Base-by-base conservation (phyloP, 2,329 filamentous ascomycete genomes). In the Colletotrichum zoysiae region DNA sequence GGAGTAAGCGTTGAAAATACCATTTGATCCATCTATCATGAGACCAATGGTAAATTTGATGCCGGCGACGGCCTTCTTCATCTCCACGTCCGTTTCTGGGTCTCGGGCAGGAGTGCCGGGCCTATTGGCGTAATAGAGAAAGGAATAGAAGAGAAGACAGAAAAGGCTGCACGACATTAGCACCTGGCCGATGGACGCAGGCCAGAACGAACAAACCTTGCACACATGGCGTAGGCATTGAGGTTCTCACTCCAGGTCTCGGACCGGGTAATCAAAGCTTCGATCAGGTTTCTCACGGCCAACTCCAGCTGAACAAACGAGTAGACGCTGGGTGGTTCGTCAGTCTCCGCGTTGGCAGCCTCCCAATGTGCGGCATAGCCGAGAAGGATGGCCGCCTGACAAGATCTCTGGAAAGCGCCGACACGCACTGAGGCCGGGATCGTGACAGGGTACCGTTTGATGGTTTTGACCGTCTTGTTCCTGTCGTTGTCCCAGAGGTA, bases 31-130 rank as follows among this genome's bases (percentile, higher is more conserved):
- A 64, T 81, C 80, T 65, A 78, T 77, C 48, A 81, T 78, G 60
- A 81, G 79, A 57, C 80, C 78, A 46, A 81, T 78, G 65, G 80
- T 79, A 67, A 81, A 81, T 74, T 81, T 81, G 66, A 81, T 76
- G 65, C 80, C 80, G 18, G 80, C 79, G 20, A 81, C 78, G 72
- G 79, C 79, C 67, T 81, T 81, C 46, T 76, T 76, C 44, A 78
- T 76, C 35, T 79, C 78, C 48, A 81, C 76, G 71, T 80, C 75
- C 30, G 69, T 71, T 53, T 71, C 69, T 12, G 69, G 69, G 26
- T 73, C 60, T 26, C 50, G 67, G 26, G 67, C 59, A 38, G 77
- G 73, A 4, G 75, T 69, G 40, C 68, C 67, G 26, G 75, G 75
- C 48, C 77, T 74, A 40, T 72, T 72, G 14, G 73, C 72, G 16